These are phyloP conservation scores for Ophiosphaerella narmari DNA, from an alignment of 2,329 filamentous ascomycete genomes.

Conservation along the genomic window DNA sequence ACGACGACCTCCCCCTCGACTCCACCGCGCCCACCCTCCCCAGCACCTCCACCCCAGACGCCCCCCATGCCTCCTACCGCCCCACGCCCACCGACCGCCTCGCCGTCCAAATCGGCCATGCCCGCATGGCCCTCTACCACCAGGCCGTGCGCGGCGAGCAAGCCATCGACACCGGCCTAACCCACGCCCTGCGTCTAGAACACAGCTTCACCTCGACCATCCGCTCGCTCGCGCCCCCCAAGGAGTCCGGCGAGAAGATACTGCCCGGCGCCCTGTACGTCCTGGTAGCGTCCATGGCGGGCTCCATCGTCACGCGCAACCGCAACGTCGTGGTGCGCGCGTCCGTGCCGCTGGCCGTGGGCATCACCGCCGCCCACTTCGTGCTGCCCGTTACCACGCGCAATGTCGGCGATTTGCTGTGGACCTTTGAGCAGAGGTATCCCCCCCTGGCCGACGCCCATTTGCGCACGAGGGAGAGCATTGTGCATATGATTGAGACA, in stretches of 20 bases:
- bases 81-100: constrained; percentile 90
- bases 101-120: constrained; percentile 77
- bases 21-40: constrained; percentile 43
- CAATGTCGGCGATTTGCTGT: constrained; percentile 84
- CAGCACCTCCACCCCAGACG: constrained; percentile 21
- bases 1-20: constrained; percentile 64
- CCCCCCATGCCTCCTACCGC: constrained; percentile 35
- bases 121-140: constrained; percentile 78
- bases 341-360: constrained; percentile 76
- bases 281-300: constrained; percentile 91
- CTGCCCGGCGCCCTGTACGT: constrained; percentile 92
- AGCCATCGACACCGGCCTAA: constrained; percentile 80
- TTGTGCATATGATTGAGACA: constrained; percentile 72
- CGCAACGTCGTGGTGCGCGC: constrained; percentile 82
- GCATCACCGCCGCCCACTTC: constrained; percentile 79
- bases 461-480: constrained; percentile 68
- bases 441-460: constrained; percentile 84
- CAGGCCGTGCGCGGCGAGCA: constrained; percentile 78
- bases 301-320: constrained; percentile 87
- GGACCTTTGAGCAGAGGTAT: constrained; percentile 90
- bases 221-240: constrained; percentile 83
- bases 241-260: constrained; percentile 82
- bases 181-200: constrained; percentile 81
- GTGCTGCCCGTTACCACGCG: constrained; percentile 87
- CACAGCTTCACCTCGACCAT: constrained; percentile 87